phyloP scores from a whole-genome alignment of 2,329 filamentous ascomycete genomes.

The Penicillium sp. region DNA sequence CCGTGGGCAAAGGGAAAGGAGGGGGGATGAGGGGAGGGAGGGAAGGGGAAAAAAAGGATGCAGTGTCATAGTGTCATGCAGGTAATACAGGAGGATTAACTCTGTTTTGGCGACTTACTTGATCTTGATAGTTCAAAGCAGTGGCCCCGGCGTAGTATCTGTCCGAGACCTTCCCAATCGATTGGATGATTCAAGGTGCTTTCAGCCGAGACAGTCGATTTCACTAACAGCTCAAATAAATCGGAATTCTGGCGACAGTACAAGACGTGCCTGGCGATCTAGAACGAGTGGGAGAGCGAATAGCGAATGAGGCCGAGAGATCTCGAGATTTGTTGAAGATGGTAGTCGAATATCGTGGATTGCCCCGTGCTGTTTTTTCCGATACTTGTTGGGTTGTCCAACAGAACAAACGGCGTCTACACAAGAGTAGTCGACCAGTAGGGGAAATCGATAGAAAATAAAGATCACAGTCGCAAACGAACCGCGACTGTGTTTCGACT shows the following conservation, averaged over 20 bases:
- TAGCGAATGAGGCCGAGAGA: slow-evolving; percentile 1
- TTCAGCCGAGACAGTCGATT: slow-evolving; percentile 28
- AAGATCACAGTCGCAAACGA: slow-evolving; percentile 4
- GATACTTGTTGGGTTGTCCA: neutral
- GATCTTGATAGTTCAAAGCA: neutral
- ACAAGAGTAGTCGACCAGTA: neutral
- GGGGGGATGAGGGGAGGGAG: slow-evolving; percentile 14
- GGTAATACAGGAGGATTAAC: slow-evolving; percentile 11
- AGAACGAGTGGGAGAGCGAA: slow-evolving; percentile 11
- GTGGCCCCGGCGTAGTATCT: neutral
- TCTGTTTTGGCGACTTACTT: slow-evolving; percentile 36
- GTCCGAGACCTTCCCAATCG: slow-evolving; percentile 28
- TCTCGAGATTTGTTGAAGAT: neutral
- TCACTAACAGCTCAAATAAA: neutral
- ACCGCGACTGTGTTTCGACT: slow-evolving; percentile 1
- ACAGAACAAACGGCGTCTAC: slow-evolving; percentile 9
- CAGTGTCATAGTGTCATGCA: neutral
- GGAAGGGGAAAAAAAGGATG: slow-evolving; percentile 3
- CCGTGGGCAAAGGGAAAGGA: slow-evolving; percentile 34
- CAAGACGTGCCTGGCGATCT: slow-evolving; percentile 8
- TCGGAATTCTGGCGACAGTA: slow-evolving; percentile 2
- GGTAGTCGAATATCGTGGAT: neutral
- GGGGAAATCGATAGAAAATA: neutral
- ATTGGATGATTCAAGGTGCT: slow-evolving; percentile 21
- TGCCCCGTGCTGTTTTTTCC: neutral